phyloP scores from a whole-genome alignment of 129 eudicot genomes.

The Centella asiatica region DNA sequence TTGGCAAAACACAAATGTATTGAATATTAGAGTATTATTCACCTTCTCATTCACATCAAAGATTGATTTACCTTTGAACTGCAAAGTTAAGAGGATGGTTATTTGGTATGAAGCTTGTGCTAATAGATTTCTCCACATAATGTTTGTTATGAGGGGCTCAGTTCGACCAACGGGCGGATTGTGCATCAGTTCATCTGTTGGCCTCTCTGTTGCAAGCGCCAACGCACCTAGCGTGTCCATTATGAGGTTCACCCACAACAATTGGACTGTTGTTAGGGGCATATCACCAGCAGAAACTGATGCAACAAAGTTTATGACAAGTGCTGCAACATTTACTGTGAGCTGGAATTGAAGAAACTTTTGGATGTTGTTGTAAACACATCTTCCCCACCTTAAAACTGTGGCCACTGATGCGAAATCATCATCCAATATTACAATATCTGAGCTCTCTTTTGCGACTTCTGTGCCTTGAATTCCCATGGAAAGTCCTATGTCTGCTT shows the following conservation, averaged over 20 bases:
- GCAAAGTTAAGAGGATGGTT: conserved; percentile 44
- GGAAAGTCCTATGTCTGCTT: conserved; percentile 86
- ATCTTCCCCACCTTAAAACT: conserved; percentile 76
- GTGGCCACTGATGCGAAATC: conserved; percentile 67
- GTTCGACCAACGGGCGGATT: conserved; percentile 73
- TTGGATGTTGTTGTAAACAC: conserved; percentile 80
- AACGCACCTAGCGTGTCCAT: conserved; percentile 92
- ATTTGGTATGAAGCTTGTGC: conserved; percentile 69
- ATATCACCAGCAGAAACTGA: conserved; percentile 73
- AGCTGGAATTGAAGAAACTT: conserved; percentile 85
- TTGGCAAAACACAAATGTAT: conserved; percentile 76
- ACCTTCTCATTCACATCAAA: conserved; percentile 45
- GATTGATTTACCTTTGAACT: conserved; percentile 53
- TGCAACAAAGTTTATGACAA: conserved; percentile 73
- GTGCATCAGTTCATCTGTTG: conserved; percentile 61
- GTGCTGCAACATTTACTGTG: conserved; percentile 77
- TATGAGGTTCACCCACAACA: conserved; percentile 78
- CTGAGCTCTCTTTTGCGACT: conserved; percentile 85
- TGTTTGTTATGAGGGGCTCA: conserved; percentile 70
- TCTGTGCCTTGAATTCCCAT: conserved; percentile 96
- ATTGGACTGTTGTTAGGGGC: conserved; percentile 74
- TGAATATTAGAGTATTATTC: conserved; percentile 65
- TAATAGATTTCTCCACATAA: conserved; percentile 88
- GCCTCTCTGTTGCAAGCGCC: conserved; percentile 80
- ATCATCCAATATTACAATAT: conserved; percentile 74